Evolutionary conservation across 1,284 basidiomycete species (phyloP), one percentile per base, ranked within the genome.

Genomic region (Stereum hirsutum): DNA sequence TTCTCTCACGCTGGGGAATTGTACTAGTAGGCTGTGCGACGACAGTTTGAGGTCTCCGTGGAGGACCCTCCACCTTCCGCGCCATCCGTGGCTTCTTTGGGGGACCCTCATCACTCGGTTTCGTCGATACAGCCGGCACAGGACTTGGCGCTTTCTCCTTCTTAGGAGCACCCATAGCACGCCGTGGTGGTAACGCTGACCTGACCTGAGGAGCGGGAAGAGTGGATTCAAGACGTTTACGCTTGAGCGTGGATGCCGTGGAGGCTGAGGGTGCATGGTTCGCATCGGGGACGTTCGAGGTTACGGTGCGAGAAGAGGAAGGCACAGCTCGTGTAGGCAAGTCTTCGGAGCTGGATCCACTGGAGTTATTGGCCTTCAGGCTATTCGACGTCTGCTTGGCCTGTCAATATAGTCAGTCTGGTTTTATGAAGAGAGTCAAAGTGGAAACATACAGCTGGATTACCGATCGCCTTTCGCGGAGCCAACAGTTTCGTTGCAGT

Each of bases 171-270:
- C 14, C 21, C 15, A n/a, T 25, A 6, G 37, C 4, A 19, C 5
- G 6, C 15, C 15, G 14, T 39, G 37, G 19, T n/a, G 37, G 37
- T 26, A 5, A 25, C 23, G 11, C 20, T 8, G 21, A 14, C 5
- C 23, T 39, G 14, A 19, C 7, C 24, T 27, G 25, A 20, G 25
- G 17, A 12, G 21, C 10, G 2, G 21, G 21, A 30, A 28, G 27
- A 26, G 25, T 39, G 1, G 41, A 26, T 15, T 26, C 41, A 20
- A 58, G 61, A 21, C 66, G 63, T 43, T 73, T 74, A 39, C 70
- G 61, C 53, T 73, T 74, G 32, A 65, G 53, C 11, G 35, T 37
- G 7, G 47, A 54, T 47, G 35, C 33, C 38, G 33, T 30, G 4
- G 45, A n/a, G n/a, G n/a, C n/a, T n/a, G n/a, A n/a, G 23, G 25